Base-by-base conservation (phyloP, 2,329 filamentous ascomycete genomes). In the Coniella vitis region DNA sequence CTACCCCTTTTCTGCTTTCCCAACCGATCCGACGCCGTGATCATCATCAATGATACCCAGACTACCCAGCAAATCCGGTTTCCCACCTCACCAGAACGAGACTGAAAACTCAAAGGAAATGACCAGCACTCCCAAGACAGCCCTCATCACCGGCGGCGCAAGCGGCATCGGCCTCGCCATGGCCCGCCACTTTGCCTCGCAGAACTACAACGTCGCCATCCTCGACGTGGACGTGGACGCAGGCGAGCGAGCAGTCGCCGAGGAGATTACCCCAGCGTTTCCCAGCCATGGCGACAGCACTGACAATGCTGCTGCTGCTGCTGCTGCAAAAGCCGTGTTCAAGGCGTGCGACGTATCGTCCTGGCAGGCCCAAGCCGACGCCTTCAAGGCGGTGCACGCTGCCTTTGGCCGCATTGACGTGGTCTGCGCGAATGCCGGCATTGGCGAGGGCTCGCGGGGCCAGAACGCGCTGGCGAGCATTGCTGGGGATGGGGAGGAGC, bases 391-490 rank as follows among this genome's bases (percentile, higher is more conserved):
- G n/a, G 57, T 63, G 8, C 58, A 55, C 41, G 38, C 39, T 2
- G 45, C 55, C 13, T 57, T 59, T 19, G 59, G 60, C 7, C 51
- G 48, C 1, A 56, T 76, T 16, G 71, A 76, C 49, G 54, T 74
- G 3, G 72, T 75, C 7, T 68, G 74, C 57, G 73, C 72, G 21
- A 76, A 76, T 54, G 73, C 73, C 0, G 73, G 73, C 1, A 66
- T 76, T 31, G 69, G 69, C 0, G 69, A 71, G 57, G 62, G 25
- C 25, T 29, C 25, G 25, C 25, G 65, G 45, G 69, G 65, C 2
- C 45, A 44, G 3, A 63, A 60, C 35, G 61, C 58, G 16, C 35
- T 65, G 7, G 55, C 53, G 22, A 49, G 49, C 1, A 55, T 60
- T 7, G 61, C 61, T 9, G 25, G 25, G 25, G 25, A 29, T 10